Base-by-base conservation (phyloP, 2,329 filamentous ascomycete genomes). In the Microsporum canis region DNA sequence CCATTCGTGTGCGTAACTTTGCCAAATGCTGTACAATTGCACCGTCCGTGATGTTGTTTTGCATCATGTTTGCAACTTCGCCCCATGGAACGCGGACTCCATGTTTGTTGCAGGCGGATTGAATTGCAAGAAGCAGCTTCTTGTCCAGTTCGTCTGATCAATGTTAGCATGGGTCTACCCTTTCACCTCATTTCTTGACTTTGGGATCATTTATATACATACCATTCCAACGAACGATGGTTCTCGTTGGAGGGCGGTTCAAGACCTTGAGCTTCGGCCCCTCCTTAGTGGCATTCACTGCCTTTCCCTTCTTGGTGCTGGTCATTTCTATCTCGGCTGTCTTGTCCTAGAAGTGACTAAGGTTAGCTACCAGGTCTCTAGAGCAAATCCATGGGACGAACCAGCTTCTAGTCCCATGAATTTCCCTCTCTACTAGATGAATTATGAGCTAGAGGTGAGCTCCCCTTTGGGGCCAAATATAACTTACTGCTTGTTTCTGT, bases 1-100 rank as follows among this genome's bases (percentile, higher is more conserved):
- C 62, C 62, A 77, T 71, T 34, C 72, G 70, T 17, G 43, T 57
- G 6, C 77, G 76, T 2, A 79, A 64, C 62, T 80, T 79, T 0
- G 76, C 70, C 12, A 79, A 67, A 59, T 79, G 78, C 63, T 80
- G 78, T 0, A 75, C 67, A 27, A 79, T 77, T 1, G 77, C 74
- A 1, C 77, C 76, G 56, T 75, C 75, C 0, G 71, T 73, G 60
- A 75, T 75, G n/a, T 70, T 70, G 1, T 68, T 60, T 4, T 72
- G 73, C 73, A 79, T 76, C 1, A 68, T 63, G 27, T 64, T 57
- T 4, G 76, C 76, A 27, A 78, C 70, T 1, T 72, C 63, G 0
- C 67, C 65, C 75, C 76, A 79, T 6, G 78, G 77, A 23, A 80
- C 70, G 60, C 71, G 75, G 17, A 78, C 62, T 1, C 68, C 68